A percentile compares a stretch with the other conserved stretches of the same genome.
phyloP scores from a whole-genome alignment of 2,329 filamentous ascomycete species.

The Blastomyces percursus region DNA sequence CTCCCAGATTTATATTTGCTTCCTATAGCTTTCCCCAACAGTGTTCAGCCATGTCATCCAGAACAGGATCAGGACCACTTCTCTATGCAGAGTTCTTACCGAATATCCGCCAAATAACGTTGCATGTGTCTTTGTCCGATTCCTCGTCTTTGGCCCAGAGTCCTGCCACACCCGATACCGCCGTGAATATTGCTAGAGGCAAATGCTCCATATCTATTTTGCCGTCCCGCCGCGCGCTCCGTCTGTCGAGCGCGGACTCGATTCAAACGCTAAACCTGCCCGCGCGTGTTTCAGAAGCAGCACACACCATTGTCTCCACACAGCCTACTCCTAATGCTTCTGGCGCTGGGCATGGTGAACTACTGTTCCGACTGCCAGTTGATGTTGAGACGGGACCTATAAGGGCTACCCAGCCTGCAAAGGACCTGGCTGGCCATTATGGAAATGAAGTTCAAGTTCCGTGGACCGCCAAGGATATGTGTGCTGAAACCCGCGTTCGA shows the following conservation, averaged over 20 bases:
- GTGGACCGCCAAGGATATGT: slow-evolving; percentile 32
- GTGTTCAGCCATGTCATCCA: slow-evolving; percentile 1
- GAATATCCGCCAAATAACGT: slow-evolving; percentile 49
- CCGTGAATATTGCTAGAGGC: neutral
- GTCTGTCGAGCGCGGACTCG: slow-evolving; percentile 22
- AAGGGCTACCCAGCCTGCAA: slow-evolving; percentile 1
- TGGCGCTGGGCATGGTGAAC: slow-evolving; percentile 15
- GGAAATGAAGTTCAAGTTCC: slow-evolving; percentile 25
- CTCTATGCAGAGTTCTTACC: slow-evolving; percentile 52
- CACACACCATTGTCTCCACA: slow-evolving; percentile 17
- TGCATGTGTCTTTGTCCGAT: slow-evolving; percentile 42
- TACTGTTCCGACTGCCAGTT: slow-evolving; percentile 44
- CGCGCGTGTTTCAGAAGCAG: slow-evolving; percentile 22
- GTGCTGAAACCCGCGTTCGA: slow-evolving; percentile 21
- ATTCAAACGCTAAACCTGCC: slow-evolving; percentile 41
- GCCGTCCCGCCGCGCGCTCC: slow-evolving; percentile 24
- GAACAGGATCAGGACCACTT: slow-evolving; percentile 19
- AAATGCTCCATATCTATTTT: neutral
- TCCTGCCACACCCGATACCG: neutral
- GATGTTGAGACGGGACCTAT: slow-evolving; percentile 24
- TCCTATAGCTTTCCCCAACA: neutral
- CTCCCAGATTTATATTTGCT: neutral
- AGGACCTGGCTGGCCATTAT: slow-evolving; percentile 13
- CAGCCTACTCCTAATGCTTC: neutral
- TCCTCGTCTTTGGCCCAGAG: slow-evolving; percentile 1